Conservation (phyloP, 352 stramenopile genomes). For the Pythium myriotylum region DNA sequence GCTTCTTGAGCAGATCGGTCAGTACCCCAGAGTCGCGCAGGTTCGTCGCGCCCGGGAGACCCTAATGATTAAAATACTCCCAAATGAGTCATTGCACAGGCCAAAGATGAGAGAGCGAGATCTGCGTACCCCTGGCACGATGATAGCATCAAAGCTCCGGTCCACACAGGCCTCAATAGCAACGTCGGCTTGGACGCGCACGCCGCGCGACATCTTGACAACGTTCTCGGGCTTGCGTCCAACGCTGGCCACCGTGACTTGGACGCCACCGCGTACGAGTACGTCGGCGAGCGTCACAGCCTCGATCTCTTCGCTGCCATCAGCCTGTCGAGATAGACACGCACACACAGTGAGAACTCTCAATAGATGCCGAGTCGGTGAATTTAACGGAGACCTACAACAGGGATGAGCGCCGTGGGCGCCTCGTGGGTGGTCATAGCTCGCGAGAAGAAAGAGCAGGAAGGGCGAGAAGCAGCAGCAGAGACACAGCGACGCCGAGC, state of each 20-base stretch:
- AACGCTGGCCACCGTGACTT: slow-evolving; percentile 67
- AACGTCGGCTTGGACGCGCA: slow-evolving; percentile 68
- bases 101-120: neutral
- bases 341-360: no score
- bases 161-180: slow-evolving; percentile 64
- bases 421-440: slow-evolving; percentile 16
- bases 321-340: slow-evolving; percentile 38
- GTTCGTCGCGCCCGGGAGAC: slow-evolving; percentile 66
- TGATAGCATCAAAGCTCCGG: slow-evolving; percentile 64
- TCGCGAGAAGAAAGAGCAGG: neutral
- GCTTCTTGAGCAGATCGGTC: slow-evolving; percentile 57
- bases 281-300: slow-evolving; percentile 75
- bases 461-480: neutral
- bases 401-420: slow-evolving; percentile 15
- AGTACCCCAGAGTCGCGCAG: slow-evolving; percentile 69
- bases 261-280: slow-evolving; percentile 64
- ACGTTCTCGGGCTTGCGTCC: slow-evolving; percentile 60
- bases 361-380: neutral
- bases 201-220: slow-evolving; percentile 74
- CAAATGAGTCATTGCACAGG: neutral
- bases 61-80: slow-evolving; percentile 35
- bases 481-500: neutral
- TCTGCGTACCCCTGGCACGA: slow-evolving; percentile 56
- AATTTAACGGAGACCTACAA: slow-evolving; percentile 7
- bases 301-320: slow-evolving; percentile 85